phyloP scores from a whole-genome alignment of 1,139 yeast species.

The Yamadazyma taylorii region DNA sequence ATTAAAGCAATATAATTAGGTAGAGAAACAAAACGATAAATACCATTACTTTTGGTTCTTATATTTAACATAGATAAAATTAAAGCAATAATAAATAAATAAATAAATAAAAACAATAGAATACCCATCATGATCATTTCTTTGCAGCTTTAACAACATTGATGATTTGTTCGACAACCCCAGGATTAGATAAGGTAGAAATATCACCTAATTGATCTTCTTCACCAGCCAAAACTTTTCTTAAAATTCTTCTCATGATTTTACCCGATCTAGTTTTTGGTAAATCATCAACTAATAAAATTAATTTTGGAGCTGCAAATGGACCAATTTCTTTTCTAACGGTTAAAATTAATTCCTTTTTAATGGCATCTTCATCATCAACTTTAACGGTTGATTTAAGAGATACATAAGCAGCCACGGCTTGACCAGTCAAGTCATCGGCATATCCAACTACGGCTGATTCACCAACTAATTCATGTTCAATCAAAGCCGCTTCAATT shows the following conservation, averaged over 20 bases:
- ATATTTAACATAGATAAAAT: constrained; percentile 3
- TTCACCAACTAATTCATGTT: constrained; percentile 69
- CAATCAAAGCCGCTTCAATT: constrained; percentile 76
- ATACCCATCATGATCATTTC: constrained; percentile 12
- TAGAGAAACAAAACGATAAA: too few species aligned
- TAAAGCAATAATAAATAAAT: constrained; percentile 6
- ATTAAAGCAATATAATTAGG: background rate
- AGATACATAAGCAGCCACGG: constrained; percentile 79
- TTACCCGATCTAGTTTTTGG: constrained; percentile 86
- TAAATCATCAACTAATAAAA: constrained; percentile 69
- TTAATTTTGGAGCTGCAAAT: constrained; percentile 77
- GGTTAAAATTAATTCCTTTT: constrained; percentile 68
- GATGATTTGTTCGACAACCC: constrained; percentile 64
- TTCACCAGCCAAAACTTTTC: constrained; percentile 77
- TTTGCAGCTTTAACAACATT: constrained; percentile 49
- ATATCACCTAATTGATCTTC: constrained; percentile 78
- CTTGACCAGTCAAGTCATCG: constrained; percentile 80
- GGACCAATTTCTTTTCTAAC: constrained; percentile 83
- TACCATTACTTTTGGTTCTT: background rate
- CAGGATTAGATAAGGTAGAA: constrained; percentile 75
- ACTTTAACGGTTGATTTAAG: constrained; percentile 46
- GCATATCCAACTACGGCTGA: constrained; percentile 81
- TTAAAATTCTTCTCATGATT: constrained; percentile 79
- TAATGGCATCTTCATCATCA: constrained; percentile 53
- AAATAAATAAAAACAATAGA: constrained; percentile 7